phyloP scores from a whole-genome alignment of 495 filamentous ascomycete genomes.

The Oidiodendron maius region DNA sequence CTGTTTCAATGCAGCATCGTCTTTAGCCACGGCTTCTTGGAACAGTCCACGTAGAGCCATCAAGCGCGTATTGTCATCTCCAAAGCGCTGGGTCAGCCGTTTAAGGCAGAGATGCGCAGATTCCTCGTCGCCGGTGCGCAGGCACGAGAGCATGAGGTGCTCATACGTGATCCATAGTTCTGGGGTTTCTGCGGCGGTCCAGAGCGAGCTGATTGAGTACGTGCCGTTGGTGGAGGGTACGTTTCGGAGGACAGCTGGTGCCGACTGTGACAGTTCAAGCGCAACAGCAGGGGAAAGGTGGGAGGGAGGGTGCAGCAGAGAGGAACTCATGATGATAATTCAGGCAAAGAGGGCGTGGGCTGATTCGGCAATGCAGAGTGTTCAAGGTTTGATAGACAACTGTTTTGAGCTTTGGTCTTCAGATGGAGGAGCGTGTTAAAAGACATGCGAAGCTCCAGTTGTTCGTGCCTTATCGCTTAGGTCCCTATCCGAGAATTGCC shows the following conservation, averaged over 20 bases:
- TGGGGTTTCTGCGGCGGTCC: conserved; percentile 57
- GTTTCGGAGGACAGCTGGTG: conserved; percentile 57
- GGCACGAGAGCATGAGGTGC: conserved; percentile 74
- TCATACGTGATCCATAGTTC: conserved; percentile 81
- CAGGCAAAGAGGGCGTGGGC: neutral
- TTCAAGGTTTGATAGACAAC: too few species aligned
- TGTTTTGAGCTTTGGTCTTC: too few species aligned
- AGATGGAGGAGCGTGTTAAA: too few species aligned
- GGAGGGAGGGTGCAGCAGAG: conserved; percentile 40
- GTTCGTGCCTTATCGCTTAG: too few species aligned
- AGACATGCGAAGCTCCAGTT: too few species aligned
- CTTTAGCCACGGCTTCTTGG: conserved; percentile 73
- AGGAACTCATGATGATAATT: conserved; percentile 35
- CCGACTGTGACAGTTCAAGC: conserved; percentile 71
- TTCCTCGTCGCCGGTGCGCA: conserved; percentile 78
- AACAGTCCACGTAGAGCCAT: conserved; percentile 77
- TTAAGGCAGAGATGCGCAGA: conserved; percentile 70
- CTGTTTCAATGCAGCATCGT: conserved; percentile 53
- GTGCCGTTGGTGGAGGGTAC: conserved; percentile 38
- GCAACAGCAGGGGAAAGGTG: conserved; percentile 46
- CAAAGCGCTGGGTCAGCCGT: conserved; percentile 72
- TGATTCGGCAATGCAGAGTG: too few species aligned
- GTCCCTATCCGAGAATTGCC: too few species aligned
- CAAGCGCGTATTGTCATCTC: conserved; percentile 72
- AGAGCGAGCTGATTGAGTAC: conserved; percentile 46